Conservation (phyloP, 306 rosid species). For the Cucurbita maxima region DNA sequence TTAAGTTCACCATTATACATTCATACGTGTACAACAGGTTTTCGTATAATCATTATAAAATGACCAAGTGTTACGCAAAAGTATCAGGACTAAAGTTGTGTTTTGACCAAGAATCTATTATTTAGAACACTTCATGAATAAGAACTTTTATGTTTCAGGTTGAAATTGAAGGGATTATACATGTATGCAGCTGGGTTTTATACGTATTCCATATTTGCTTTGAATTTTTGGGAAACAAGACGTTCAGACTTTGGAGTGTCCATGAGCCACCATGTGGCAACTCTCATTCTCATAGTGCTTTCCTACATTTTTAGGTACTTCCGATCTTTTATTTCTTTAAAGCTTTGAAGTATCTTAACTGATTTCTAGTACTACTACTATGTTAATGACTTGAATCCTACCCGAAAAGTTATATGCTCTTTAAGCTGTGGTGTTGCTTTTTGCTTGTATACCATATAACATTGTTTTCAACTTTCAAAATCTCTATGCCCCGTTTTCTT, state of each 20-base stretch:
- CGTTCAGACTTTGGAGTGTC: constrained; percentile 91
- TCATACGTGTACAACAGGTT: not conserved
- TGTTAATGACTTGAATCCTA: too few species aligned
- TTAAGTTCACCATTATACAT: not conserved
- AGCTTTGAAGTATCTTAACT: not conserved
- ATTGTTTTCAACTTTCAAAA: too few species aligned
- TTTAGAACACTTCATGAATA: not conserved
- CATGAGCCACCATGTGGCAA: constrained; percentile 87
- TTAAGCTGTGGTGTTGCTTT: too few species aligned
- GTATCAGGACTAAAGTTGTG: not conserved
- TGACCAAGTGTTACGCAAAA: not conserved
- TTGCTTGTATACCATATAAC: too few species aligned
- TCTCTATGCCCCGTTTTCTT: too few species aligned
- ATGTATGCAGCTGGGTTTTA: constrained; percentile 90
- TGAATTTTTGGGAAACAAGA: constrained; percentile 89
- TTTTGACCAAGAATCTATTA: not conserved
- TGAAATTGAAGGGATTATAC: constrained; percentile 72
- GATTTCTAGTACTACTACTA: too few species aligned
- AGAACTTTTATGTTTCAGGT: constrained; percentile 34
- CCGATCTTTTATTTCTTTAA: not conserved
- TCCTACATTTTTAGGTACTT: constrained; percentile 68
- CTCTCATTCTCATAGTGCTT: constrained; percentile 57
- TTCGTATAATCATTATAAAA: not conserved
- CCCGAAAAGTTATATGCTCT: too few species aligned
- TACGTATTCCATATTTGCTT: constrained; percentile 83